phyloP scores from a whole-genome alignment of 75 land plant species.

The Larix kaempferi region DNA sequence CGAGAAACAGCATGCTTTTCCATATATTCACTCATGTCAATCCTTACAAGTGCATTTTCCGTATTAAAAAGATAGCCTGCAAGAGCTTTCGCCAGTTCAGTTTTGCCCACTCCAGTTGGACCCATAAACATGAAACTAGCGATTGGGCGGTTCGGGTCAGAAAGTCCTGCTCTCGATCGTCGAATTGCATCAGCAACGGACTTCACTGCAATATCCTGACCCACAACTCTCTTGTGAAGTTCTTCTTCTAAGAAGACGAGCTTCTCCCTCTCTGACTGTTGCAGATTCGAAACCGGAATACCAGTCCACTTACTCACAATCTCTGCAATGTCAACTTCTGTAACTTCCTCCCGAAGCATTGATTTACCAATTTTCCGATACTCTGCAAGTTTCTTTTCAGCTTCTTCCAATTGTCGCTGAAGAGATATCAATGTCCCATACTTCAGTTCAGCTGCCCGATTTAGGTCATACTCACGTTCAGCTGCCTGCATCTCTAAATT shows the following conservation, averaged over 20 bases:
- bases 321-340: constrained; percentile 55
- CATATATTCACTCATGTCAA: constrained; percentile 98
- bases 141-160: constrained; percentile 53
- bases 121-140: constrained; percentile 83
- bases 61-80: constrained; percentile 76
- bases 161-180: constrained; percentile 52
- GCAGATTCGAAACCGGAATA: constrained; percentile 56
- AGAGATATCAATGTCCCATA: constrained; percentile 44
- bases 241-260: constrained; percentile 43
- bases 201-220: constrained; percentile 55
- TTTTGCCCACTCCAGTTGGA: constrained; percentile 89
- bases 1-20: constrained; percentile 88
- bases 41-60: constrained; percentile 71
- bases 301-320: constrained; percentile 72
- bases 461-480: constrained; percentile 61
- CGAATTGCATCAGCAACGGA: constrained; percentile 59
- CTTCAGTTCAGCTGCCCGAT: constrained; percentile 59
- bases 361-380: constrained; percentile 30
- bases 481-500: constrained; percentile 53
- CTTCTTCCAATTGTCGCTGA: constrained; percentile 45
- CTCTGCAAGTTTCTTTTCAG: constrained; percentile 38
- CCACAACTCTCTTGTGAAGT: constrained; percentile 53
- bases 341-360: constrained; percentile 51
- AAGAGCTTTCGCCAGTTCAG: constrained; percentile 78
- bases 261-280: constrained; percentile 55